phyloP scores from a whole-genome alignment of 192 early-diverging fungal genomes.

The Phlyctochytrium planicorne region DNA sequence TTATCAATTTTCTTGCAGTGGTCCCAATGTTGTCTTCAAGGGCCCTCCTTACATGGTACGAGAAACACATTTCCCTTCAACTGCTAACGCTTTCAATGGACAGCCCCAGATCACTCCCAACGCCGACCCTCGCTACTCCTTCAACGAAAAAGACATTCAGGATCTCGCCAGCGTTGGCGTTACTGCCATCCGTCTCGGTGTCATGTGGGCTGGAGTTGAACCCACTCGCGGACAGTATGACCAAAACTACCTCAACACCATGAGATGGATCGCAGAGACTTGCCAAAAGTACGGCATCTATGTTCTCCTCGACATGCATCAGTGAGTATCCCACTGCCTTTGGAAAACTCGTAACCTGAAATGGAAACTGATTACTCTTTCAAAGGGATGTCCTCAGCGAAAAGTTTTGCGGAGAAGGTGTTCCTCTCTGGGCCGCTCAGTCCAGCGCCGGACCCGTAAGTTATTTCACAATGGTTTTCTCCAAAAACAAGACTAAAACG shows the following conservation, averaged over 20 bases:
- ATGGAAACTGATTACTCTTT: conserved; percentile 8
- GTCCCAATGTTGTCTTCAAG: conserved; percentile 31
- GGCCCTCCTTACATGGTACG: conserved; percentile 4
- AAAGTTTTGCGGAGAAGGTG: conserved; percentile 31
- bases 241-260: conserved; percentile 52
- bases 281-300: conserved; percentile 57
- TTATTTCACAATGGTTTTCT: conserved; percentile 10
- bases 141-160: conserved; percentile 19
- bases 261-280: conserved; percentile 46
- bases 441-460: conserved; percentile 10
- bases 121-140: conserved; percentile 16
- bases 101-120: not conserved
- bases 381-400: conserved; percentile 16
- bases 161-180: conserved; percentile 15
- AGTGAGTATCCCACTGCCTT: conserved; percentile 51
- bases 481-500: no score
- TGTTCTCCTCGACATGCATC: conserved; percentile 66
- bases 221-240: conserved; percentile 58
- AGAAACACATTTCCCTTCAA: no score
- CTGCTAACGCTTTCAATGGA: no score
- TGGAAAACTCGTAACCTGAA: conserved; percentile 13
- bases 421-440: conserved; percentile 25
- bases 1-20: no score
- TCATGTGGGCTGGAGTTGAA: conserved; percentile 64
- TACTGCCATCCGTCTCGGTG: conserved; percentile 28